Conservation (phyloP, 495 filamentous ascomycete genomes). For the Neurospora sp. region DNA sequence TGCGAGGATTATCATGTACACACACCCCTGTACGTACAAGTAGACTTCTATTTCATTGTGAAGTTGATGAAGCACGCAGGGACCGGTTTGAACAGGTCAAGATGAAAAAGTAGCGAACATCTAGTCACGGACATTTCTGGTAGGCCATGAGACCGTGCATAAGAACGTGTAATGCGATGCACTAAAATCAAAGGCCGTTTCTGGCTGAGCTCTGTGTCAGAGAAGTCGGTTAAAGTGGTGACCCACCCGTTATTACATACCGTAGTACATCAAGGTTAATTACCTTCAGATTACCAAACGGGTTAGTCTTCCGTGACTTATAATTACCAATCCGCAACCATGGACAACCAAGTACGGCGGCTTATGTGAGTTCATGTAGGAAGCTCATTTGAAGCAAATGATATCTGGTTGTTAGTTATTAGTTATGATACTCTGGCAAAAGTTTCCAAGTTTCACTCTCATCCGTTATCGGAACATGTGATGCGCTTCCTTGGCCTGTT, state of each 20-base stretch:
- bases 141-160: background rate
- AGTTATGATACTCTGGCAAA: background rate
- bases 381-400: background rate
- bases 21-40: background rate
- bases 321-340: conserved; percentile 13
- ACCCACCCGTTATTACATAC: conserved; percentile 13
- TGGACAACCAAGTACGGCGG: background rate
- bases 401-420: background rate
- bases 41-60: background rate
- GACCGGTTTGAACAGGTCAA: background rate
- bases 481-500: background rate
- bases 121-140: background rate
- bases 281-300: conserved; percentile 16
- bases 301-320: conserved; percentile 15
- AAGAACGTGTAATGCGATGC: background rate
- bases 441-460: background rate
- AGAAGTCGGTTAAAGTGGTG: conserved; percentile 17
- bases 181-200: background rate
- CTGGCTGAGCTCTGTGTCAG: background rate
- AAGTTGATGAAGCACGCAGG: background rate
- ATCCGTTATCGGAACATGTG: background rate
- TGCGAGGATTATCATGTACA: background rate
- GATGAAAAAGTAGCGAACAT: background rate
- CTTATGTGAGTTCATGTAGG: background rate
- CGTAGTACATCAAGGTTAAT: conserved; percentile 14